These are phyloP conservation scores for Candida orba DNA, from an alignment of 805 yeast species.

Conservation along the genomic window DNA sequence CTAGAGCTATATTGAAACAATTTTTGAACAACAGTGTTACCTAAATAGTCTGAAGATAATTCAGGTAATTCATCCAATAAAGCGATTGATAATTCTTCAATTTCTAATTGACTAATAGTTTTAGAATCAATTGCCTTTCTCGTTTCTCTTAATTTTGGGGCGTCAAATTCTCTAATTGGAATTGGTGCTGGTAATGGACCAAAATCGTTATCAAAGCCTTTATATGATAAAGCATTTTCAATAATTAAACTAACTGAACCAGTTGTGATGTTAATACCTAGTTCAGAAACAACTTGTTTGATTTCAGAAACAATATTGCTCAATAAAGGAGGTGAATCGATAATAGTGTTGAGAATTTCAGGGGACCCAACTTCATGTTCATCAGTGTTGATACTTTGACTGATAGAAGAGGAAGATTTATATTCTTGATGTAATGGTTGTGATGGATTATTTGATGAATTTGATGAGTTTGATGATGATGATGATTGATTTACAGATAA, in stretches of 20 bases:
- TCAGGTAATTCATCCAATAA: conserved; percentile 89
- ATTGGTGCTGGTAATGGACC: conserved; percentile 76
- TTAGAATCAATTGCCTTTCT: conserved; percentile 65
- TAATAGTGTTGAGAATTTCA: conserved; percentile 10
- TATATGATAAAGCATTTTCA: conserved; percentile 35
- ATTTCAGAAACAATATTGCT: conserved; percentile 24
- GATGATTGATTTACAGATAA: not conserved
- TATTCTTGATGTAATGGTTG: conserved; percentile 11
- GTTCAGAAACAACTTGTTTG: conserved; percentile 21
- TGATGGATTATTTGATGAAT: conserved; percentile 5
- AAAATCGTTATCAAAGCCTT: conserved; percentile 44
- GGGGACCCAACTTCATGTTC: conserved; percentile 4
- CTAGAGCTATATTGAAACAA: conserved; percentile 67
- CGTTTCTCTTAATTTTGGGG: conserved; percentile 81
- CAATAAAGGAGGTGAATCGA: conserved; percentile 17
- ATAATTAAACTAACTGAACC: conserved; percentile 37
- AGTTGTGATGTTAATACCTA: conserved; percentile 27
- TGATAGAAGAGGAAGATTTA: conserved; percentile 3
- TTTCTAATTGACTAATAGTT: conserved; percentile 46
- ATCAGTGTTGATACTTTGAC: conserved; percentile 9
- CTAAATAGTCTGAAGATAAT: conserved; percentile 84
- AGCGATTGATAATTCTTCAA: conserved; percentile 75
- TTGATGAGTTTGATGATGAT: conserved; percentile 13
- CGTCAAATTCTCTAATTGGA: conserved; percentile 67
- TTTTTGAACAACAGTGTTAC: conserved; percentile 93